Conservation (phyloP, 2,329 filamentous ascomycete species). For the Dothistroma septosporum region DNA sequence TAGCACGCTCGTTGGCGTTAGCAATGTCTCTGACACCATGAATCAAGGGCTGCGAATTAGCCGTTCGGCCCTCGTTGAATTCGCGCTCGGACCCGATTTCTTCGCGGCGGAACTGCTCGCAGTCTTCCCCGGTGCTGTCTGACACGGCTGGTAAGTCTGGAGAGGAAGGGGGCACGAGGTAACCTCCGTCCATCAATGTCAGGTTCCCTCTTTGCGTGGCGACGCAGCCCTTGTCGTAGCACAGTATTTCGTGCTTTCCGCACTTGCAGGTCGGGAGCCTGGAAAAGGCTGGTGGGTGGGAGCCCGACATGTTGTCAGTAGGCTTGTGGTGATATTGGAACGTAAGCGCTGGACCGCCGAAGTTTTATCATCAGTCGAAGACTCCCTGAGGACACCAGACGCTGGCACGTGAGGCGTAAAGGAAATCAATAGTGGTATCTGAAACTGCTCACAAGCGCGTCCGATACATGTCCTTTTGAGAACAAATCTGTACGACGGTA, state of each 20-base stretch:
- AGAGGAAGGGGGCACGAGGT: neutral
- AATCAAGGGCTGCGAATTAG: neutral
- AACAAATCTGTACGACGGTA: neutral
- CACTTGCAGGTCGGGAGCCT: neutral
- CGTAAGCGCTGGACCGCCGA: neutral
- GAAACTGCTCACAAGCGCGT: too few species aligned
- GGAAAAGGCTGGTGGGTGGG: neutral
- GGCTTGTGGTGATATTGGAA: neutral
- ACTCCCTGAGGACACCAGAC: neutral
- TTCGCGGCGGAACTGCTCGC: neutral
- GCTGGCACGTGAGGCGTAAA: too few species aligned
- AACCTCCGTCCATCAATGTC: neutral
- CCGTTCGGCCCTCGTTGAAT: neutral
- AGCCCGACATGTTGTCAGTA: neutral
- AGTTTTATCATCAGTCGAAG: neutral
- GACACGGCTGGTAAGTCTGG: neutral
- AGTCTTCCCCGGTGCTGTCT: neutral
- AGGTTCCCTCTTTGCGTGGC: neutral
- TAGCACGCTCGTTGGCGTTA: neutral
- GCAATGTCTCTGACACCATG: neutral
- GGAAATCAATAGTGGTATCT: too few species aligned
- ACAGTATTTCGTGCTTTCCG: neutral
- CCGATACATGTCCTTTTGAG: neutral
- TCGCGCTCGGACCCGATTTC: neutral
- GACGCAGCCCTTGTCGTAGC: neutral